phyloP scores from a whole-genome alignment of 441 rosid species.

The Manihot esculenta region DNA sequence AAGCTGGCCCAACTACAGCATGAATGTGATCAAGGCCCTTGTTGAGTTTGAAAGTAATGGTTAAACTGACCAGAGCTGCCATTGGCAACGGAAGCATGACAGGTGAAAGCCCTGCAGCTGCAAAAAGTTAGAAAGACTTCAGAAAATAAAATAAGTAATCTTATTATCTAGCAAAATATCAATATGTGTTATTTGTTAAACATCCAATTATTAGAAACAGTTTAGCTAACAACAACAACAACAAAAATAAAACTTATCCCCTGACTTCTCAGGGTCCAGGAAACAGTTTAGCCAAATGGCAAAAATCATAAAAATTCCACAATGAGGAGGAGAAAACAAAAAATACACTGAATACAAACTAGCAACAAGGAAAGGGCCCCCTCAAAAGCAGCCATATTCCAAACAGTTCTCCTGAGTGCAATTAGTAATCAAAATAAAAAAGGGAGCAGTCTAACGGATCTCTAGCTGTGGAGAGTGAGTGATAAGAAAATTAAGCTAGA shows the following conservation, averaged over 20 bases:
- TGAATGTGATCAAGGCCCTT: constrained; percentile 46
- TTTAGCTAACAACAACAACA: no score
- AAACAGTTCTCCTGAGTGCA: not conserved
- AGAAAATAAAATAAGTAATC: constrained; percentile 11
- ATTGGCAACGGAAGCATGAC: constrained; percentile 60
- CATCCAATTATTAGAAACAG: not conserved
- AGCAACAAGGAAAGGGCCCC: not conserved
- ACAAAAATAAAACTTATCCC: not conserved
- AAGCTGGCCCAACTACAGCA: constrained; percentile 59
- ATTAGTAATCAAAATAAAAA: not conserved
- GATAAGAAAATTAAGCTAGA: no score
- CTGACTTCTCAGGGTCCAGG: no score
- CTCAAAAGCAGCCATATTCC: not conserved
- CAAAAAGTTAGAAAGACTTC: constrained; percentile 15
- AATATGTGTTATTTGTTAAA: not conserved
- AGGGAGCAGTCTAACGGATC: not conserved
- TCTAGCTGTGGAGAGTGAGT: not conserved
- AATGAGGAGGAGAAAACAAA: not conserved
- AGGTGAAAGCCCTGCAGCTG: constrained; percentile 29
- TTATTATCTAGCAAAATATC: not conserved
- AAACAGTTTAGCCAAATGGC: not conserved
- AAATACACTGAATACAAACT: not conserved
- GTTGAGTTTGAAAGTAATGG: constrained; percentile 62
- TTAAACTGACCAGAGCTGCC: constrained; percentile 72
- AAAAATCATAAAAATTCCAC: not conserved